These are phyloP conservation scores for Spiraea crenata DNA, from an alignment of 331 rosid genomes.

Conservation along the genomic window DNA sequence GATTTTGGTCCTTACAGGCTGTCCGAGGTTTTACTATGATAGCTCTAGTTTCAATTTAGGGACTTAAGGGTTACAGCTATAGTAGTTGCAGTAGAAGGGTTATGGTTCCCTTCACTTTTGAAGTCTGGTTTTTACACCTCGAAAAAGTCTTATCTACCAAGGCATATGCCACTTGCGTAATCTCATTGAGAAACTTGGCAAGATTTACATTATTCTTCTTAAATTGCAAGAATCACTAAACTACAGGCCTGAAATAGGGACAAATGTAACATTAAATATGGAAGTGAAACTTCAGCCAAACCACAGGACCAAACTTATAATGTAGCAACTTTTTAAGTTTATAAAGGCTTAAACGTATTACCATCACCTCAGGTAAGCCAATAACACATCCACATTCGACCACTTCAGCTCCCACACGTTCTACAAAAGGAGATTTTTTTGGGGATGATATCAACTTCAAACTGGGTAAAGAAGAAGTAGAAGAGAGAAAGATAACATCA, in stretches of 20 bases:
- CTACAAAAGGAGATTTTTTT: slow-evolving; percentile 37
- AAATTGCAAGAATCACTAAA: neutral
- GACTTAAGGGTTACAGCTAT: too few relatives aligned
- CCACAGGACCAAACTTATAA: neutral
- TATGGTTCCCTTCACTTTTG: too few relatives aligned
- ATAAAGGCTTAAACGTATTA: slow-evolving; percentile 26
- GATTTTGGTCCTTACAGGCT: neutral
- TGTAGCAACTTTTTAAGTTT: neutral
- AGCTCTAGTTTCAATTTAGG: neutral
- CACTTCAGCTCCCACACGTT: slow-evolving; percentile 84
- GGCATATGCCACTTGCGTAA: neutral
- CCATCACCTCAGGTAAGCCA: slow-evolving; percentile 94
- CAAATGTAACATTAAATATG: neutral
- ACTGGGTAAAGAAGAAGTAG: slow-evolving; percentile 15
- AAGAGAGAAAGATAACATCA: neutral
- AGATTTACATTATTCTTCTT: neutral
- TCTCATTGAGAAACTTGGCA: too few relatives aligned
- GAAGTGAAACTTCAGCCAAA: neutral
- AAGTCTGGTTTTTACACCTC: too few relatives aligned
- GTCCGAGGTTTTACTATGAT: neutral
- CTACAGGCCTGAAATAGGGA: neutral
- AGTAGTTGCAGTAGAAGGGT: too few relatives aligned
- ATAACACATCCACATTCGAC: slow-evolving; percentile 95
- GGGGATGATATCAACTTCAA: slow-evolving; percentile 1
- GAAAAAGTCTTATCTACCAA: neutral